Conservation (phyloP, 2,329 filamentous ascomycete species). For the Exserohilum rostratum region DNA sequence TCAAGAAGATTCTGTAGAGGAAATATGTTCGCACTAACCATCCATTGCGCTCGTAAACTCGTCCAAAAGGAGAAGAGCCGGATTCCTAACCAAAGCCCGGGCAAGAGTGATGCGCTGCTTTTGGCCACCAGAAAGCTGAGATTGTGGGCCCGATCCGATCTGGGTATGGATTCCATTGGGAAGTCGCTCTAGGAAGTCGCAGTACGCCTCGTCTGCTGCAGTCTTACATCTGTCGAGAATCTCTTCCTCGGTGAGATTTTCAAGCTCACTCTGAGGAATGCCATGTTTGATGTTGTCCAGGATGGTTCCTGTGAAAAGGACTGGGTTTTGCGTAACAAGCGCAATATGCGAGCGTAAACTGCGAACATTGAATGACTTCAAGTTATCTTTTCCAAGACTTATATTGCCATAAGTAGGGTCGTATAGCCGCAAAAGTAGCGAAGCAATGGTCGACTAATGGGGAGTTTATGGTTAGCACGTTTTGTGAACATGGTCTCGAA, state of each 20-base stretch:
- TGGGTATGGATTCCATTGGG: conserved; percentile 44
- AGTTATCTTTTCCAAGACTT: conserved; percentile 33
- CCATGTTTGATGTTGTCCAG: conserved; percentile 47
- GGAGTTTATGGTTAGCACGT: neutral
- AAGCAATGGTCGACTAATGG: conserved; percentile 54
- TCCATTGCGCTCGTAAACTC: conserved; percentile 47
- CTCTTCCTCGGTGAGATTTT: conserved; percentile 39
- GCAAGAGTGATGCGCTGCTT: conserved; percentile 49
- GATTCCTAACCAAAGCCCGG: conserved; percentile 42
- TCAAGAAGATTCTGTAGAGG: too few relatives aligned
- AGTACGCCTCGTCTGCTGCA: conserved; percentile 64
- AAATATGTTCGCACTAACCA: conserved; percentile 8
- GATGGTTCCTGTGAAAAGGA: conserved; percentile 45
- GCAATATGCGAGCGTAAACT: conserved; percentile 41
- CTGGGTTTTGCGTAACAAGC: conserved; percentile 43
- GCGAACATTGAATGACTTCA: conserved; percentile 39
- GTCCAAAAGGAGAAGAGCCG: conserved; percentile 43
- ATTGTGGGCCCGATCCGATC: conserved; percentile 42
- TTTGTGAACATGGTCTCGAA: neutral
- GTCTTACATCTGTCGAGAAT: conserved; percentile 53
- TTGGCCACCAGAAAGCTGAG: conserved; percentile 47
- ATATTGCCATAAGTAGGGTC: conserved; percentile 40
- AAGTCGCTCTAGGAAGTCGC: conserved; percentile 45
- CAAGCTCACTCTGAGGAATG: conserved; percentile 22
- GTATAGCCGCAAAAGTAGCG: conserved; percentile 51